phyloP scores from a whole-genome alignment of 352 stramenopile genomes.

The Phytophthora idaei region DNA sequence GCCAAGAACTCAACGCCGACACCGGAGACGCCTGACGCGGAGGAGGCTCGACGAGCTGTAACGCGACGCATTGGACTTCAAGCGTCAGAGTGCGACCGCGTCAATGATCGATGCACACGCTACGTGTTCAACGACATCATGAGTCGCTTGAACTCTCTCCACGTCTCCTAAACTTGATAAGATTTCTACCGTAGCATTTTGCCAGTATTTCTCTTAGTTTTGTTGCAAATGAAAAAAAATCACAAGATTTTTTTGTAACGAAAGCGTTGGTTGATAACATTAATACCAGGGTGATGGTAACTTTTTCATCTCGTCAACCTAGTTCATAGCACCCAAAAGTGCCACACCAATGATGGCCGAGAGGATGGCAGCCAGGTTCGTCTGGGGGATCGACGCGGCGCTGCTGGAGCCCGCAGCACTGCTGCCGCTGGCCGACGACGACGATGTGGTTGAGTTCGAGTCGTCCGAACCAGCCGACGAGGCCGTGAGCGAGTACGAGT shows the following conservation, averaged over 20 bases:
- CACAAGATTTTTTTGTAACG: slow-evolving; percentile 2
- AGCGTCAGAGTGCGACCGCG: slow-evolving; percentile 53
- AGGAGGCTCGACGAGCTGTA: slow-evolving; percentile 39
- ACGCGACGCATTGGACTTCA: slow-evolving; percentile 59
- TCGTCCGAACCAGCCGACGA: slow-evolving; percentile 34
- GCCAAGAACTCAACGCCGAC: slow-evolving; percentile 6
- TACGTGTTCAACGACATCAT: slow-evolving; percentile 60
- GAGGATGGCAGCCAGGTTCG: slow-evolving; percentile 22
- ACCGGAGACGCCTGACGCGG: slow-evolving; percentile 27
- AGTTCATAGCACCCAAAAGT: slow-evolving; percentile 30
- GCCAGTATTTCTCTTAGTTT: neutral
- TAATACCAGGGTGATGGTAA: slow-evolving; percentile 20
- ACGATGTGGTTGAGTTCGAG: slow-evolving; percentile 21
- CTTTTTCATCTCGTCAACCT: slow-evolving; percentile 4
- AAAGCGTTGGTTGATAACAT: slow-evolving; percentile 26
- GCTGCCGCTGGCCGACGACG: slow-evolving; percentile 16
- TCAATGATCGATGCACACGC: slow-evolving; percentile 54
- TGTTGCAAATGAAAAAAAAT: neutral
- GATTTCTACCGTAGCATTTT: neutral
- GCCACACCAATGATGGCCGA: slow-evolving; percentile 22
- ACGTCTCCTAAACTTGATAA: slow-evolving; percentile 12
- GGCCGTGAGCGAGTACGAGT: slow-evolving; percentile 44
- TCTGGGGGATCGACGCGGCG: slow-evolving; percentile 12
- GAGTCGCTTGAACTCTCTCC: slow-evolving; percentile 10
- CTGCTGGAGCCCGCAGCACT: slow-evolving; percentile 21